Base-by-base conservation (phyloP, 768 basidiomycete species). In the Lactarius sp. region DNA sequence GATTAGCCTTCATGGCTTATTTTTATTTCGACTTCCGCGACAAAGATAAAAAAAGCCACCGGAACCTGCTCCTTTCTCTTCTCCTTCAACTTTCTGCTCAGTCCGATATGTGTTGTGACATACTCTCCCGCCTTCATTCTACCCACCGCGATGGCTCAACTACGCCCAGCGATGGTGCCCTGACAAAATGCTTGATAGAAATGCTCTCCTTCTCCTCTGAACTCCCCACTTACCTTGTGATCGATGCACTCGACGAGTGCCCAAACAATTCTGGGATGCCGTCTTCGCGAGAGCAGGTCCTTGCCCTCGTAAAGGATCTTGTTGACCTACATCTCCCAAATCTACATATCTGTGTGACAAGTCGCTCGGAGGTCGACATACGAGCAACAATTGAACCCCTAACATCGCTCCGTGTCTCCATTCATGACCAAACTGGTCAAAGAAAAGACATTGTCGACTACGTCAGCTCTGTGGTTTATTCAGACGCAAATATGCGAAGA, bases 191-290 rank as follows among this genome's bases (percentile, higher is more conserved):
- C 12, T n/a, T 62, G 22, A 55, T 39, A 10, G 13, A 57, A 4
- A 39, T 50, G 27, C 16, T 62, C 5, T 8, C 16, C 27, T 27
- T 56, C n/a, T 4, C 37, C 0, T 16, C 13, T 31, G 20, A 20
- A 46, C 8, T 6, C 1, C 5, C 14, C 5, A 22, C 33, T 5
- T 61, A 47, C 27, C 14, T 61, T 16, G 44, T 56, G 2, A 6
- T 52, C 12, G 61, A 62, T 14, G 61, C 55, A 2, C 49, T 62
- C 31, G 61, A 62, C 22, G 55, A 62, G 39, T 62, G 55, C 42
- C 56, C 61, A 6, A 52, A 34, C 3, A 44, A 47, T 1, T 34
- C 37, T 9, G 53, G 47, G 1, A 16, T 50, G 36, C 47, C 47
- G 1, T 31, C 39, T 22, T 4, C 37, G 3, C 50, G 47, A 2